Evolutionary conservation across 768 basidiomycete genomes (phyloP).

Genomic region (Psilocybe azurescens): DNA sequence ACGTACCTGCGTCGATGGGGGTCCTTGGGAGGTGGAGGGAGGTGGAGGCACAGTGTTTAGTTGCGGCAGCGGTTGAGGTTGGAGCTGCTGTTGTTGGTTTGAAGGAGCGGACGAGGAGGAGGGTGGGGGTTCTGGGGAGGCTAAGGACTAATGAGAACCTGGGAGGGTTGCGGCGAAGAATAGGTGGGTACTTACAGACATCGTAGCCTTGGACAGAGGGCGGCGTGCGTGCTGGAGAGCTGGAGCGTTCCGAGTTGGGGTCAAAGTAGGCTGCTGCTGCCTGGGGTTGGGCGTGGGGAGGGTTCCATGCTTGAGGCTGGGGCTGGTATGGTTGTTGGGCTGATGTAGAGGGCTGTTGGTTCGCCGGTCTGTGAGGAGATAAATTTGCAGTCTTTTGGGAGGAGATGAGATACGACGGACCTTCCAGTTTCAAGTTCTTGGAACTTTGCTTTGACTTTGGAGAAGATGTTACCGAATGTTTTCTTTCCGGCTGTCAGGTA

Average conservation of each 20-base stretch:
- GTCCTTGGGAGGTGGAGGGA: slow-evolving; percentile 1
- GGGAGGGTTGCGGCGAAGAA: not conserved
- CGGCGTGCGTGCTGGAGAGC: slow-evolving; percentile 1
- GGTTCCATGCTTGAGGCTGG: not conserved
- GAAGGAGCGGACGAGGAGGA: not conserved
- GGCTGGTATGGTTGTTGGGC: not conserved
- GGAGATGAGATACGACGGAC: slow-evolving; percentile 23
- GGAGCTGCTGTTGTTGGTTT: slow-evolving; percentile 15
- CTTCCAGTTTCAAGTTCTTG: slow-evolving; percentile 74
- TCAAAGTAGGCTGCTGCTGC: slow-evolving; percentile 25
- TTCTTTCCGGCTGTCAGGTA: slow-evolving; percentile 69
- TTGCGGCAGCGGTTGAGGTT: slow-evolving; percentile 18
- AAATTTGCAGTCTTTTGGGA: not conserved
- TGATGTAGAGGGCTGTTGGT: not conserved
- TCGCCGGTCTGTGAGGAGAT: not conserved
- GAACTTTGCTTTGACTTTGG: slow-evolving; percentile 84
- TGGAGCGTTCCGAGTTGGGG: slow-evolving; percentile 13
- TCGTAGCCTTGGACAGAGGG: slow-evolving; percentile 22
- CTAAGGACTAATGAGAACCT: not conserved
- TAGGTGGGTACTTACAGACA: slow-evolving; percentile 10
- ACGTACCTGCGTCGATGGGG: slow-evolving; percentile 18
- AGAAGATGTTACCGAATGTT: slow-evolving; percentile 72
- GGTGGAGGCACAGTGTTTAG: slow-evolving; percentile 14
- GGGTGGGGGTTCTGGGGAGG: slow-evolving; percentile 5
- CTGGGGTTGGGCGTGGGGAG: not conserved